Percentiles rank a stretch among this genome's conserved stretches.
Evolutionary conservation across 225 moss, liverwort and hornwort species (phyloP).

Genomic region (Neckera pumila): DNA sequence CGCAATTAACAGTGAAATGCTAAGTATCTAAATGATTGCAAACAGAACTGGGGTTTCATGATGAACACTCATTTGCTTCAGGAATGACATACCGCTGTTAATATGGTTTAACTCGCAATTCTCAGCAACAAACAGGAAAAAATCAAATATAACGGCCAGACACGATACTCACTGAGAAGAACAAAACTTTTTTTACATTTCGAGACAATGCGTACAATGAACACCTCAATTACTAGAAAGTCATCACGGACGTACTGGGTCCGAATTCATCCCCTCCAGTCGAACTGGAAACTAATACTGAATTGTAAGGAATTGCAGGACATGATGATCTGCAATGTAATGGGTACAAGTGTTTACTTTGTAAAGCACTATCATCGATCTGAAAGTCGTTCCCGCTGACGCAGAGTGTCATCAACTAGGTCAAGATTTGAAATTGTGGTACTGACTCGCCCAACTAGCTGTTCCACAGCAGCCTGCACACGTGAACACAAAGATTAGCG

Average conservation of each 20-base stretch:
- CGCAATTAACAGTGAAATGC: background rate
- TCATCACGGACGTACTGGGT: background rate
- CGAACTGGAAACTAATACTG: background rate
- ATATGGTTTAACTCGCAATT: background rate
- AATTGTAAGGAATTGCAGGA: background rate
- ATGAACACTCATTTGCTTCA: background rate
- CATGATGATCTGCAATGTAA: slow-evolving; percentile 1
- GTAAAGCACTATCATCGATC: slow-evolving; percentile 26
- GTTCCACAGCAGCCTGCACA: slow-evolving; percentile 50
- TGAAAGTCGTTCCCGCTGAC: slow-evolving; percentile 36
- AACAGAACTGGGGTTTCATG: background rate
- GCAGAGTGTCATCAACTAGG: slow-evolving; percentile 26
- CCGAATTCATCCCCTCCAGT: background rate
- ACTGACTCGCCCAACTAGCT: slow-evolving; percentile 38
- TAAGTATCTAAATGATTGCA: background rate
- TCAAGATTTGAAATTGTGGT: slow-evolving; percentile 31
- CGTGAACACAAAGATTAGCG: background rate
- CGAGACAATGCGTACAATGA: background rate
- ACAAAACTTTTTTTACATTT: background rate
- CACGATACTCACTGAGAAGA: background rate
- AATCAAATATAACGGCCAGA: background rate
- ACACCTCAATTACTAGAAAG: background rate
- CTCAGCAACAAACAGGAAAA: background rate
- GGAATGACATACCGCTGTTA: background rate
- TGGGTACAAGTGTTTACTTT: background rate